Conservation (phyloP, 2,329 filamentous ascomycete species). For the Alternaria metachromatica region DNA sequence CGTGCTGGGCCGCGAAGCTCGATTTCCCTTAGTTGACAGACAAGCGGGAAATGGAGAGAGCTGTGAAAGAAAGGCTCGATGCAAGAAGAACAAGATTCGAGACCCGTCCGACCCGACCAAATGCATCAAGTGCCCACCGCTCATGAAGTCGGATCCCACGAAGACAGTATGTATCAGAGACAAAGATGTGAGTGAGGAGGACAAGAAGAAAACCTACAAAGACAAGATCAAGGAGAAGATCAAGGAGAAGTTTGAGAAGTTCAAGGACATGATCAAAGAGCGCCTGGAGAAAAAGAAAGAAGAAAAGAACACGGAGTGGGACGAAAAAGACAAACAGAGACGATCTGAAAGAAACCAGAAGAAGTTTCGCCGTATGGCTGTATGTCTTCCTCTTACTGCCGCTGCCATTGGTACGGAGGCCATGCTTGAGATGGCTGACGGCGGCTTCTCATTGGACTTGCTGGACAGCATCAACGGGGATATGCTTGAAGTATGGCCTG, state of each 20-base stretch:
- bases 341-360: conserved; percentile 10
- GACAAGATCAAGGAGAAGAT: conserved; percentile 11
- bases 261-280: not conserved
- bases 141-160: conserved; percentile 12
- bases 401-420: conserved; percentile 12
- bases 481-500: conserved; percentile 14
- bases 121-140: conserved; percentile 13
- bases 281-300: conserved; percentile 4
- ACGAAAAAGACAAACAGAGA: conserved; percentile 10
- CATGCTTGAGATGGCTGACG: conserved; percentile 15
- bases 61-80: conserved; percentile 10
- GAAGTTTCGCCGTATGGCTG: conserved; percentile 8
- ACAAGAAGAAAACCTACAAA: conserved; percentile 7
- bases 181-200: conserved; percentile 10
- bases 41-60: not conserved
- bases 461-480: conserved; percentile 12
- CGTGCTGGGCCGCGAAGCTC: not conserved
- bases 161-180: conserved; percentile 8
- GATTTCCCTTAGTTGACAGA: not conserved
- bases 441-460: conserved; percentile 12
- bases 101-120: conserved; percentile 8
- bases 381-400: conserved; percentile 10
- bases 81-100: conserved; percentile 14
- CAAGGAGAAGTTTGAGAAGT: not conserved
- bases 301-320: conserved; percentile 12